Percentiles rank a stretch among this genome's conserved stretches.
These are phyloP conservation scores for Rhynchospora tenuis DNA, from an alignment of 176 grass and related monocot genomes.

Conservation along the genomic window DNA sequence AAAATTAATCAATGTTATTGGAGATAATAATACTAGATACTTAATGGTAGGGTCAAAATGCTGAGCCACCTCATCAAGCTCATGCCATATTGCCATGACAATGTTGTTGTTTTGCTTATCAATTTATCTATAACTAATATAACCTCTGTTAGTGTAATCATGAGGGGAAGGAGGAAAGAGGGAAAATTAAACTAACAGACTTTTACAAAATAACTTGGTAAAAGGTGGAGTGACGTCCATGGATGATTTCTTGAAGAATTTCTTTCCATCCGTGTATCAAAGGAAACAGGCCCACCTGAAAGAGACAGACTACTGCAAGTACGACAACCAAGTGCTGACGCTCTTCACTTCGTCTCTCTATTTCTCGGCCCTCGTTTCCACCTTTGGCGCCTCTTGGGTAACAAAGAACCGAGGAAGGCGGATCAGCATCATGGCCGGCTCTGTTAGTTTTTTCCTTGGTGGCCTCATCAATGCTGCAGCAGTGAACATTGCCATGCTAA, in stretches of 20 bases:
- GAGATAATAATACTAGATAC: no score
- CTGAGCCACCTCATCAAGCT: no score
- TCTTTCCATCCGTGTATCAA: slow-evolving; percentile 28
- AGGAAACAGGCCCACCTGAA: slow-evolving; percentile 38
- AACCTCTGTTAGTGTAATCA: not conserved
- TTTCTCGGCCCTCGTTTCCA: slow-evolving; percentile 38
- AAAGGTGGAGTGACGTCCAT: slow-evolving; percentile 50
- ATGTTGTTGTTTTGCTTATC: not conserved
- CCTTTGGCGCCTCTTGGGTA: slow-evolving; percentile 28
- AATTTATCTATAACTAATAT: not conserved
- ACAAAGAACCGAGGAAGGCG: slow-evolving; percentile 21
- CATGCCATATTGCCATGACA: not conserved
- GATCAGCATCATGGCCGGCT: slow-evolving; percentile 30
- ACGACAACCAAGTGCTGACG: slow-evolving; percentile 37
- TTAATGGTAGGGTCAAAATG: no score
- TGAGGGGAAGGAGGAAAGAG: not conserved
- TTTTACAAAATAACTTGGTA: not conserved
- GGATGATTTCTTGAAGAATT: slow-evolving; percentile 48
- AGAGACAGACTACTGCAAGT: slow-evolving; percentile 48
- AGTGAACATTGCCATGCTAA: slow-evolving; percentile 74
- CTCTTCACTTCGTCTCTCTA: slow-evolving; percentile 50
- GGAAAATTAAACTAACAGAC: not conserved
- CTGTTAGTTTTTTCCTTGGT: slow-evolving; percentile 52
- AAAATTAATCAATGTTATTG: no score
- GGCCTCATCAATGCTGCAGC: slow-evolving; percentile 51